Evolutionary conservation across 2,329 filamentous ascomycete species (phyloP).

Genomic region (Pseudogymnoascus sp.): DNA sequence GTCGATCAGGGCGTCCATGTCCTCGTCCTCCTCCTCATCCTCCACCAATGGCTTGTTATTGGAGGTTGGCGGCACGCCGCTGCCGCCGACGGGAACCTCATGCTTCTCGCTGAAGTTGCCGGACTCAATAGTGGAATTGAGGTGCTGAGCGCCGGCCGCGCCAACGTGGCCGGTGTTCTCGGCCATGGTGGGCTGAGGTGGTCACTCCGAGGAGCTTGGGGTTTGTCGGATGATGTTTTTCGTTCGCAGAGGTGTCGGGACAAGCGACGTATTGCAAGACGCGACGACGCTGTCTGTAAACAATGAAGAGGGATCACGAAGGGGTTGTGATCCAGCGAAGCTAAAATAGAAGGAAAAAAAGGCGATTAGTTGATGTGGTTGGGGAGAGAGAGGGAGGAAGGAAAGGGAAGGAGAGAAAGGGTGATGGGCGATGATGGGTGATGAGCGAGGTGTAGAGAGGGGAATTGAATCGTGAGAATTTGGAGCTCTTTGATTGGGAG

Average conservation of each 20-base stretch:
- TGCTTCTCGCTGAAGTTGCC: conserved; percentile 61
- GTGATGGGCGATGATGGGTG: neutral
- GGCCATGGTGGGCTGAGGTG: neutral
- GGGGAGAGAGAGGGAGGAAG: neutral
- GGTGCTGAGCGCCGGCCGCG: conserved; percentile 27
- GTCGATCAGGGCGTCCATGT: conserved; percentile 81
- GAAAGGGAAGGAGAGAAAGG: neutral
- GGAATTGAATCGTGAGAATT: neutral
- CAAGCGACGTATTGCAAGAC: neutral
- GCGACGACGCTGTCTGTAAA: conserved; percentile 1
- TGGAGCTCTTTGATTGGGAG: neutral
- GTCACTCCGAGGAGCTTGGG: neutral
- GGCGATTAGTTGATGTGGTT: neutral
- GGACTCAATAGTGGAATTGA: conserved; percentile 59
- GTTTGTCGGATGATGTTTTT: conserved; percentile 1
- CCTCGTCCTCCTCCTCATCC: conserved; percentile 71
- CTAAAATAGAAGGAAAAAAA: neutral
- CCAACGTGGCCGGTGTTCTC: conserved; percentile 14
- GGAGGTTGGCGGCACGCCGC: conserved; percentile 30
- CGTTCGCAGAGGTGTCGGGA: neutral
- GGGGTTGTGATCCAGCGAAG: neutral
- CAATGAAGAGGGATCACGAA: neutral
- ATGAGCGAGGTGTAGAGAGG: neutral
- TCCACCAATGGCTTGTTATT: conserved; percentile 19
- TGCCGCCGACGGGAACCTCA: conserved; percentile 30